Percentiles rank a stretch among this genome's conserved stretches.
These are phyloP conservation scores for Uncinocarpus reesii DNA, from an alignment of 2,329 filamentous ascomycete species.

Conservation along the genomic window DNA sequence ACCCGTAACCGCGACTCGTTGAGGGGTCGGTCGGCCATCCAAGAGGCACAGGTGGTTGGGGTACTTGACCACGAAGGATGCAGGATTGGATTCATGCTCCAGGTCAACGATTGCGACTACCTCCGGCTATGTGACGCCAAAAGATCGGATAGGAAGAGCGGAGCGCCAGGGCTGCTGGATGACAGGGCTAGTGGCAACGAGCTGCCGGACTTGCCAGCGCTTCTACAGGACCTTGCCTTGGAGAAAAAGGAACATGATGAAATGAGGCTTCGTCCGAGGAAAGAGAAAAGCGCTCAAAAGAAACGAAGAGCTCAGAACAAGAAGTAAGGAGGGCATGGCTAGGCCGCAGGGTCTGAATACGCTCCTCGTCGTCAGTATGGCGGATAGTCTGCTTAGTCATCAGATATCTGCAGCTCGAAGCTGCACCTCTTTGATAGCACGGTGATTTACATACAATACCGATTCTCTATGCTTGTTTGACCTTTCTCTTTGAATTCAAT, in stretches of 20 bases:
- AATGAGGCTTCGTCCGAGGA: background rate
- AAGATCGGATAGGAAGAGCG: background rate
- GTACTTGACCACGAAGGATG: background rate
- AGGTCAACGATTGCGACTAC: background rate
- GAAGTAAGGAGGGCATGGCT: background rate
- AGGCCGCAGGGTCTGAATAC: background rate
- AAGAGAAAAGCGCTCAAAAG: background rate
- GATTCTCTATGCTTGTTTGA: too few species aligned
- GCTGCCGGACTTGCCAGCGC: background rate
- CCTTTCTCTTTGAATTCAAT: background rate
- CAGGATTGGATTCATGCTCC: constrained; percentile 9
- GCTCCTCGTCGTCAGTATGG: background rate
- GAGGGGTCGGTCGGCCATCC: background rate
- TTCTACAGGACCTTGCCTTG: background rate
- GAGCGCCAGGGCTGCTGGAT: background rate
- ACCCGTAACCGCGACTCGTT: background rate
- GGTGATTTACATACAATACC: too few species aligned
- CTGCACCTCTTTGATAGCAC: background rate
- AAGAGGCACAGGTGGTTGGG: background rate
- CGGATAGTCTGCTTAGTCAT: too few species aligned
- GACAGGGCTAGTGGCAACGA: background rate
- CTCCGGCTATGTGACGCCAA: background rate
- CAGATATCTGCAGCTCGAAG: too few species aligned
- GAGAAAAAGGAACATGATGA: constrained; percentile 4
- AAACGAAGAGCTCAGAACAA: background rate